phyloP scores from a whole-genome alignment of 2,329 filamentous ascomycete genomes.

The Alternaria rosae region DNA sequence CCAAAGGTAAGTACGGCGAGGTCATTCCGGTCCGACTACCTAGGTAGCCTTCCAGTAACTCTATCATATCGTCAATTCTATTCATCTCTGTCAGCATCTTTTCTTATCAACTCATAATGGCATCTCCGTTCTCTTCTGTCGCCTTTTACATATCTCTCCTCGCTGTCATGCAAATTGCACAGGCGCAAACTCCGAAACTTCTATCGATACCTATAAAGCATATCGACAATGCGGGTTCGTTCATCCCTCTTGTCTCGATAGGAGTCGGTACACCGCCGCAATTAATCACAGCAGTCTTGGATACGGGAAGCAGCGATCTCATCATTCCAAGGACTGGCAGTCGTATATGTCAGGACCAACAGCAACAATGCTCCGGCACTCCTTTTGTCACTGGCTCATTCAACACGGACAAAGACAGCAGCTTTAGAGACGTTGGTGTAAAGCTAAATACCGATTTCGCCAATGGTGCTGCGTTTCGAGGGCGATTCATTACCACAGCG shows the following conservation, averaged over 20 bases:
- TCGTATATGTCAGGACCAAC: not conserved
- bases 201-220: not conserved
- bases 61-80: not conserved
- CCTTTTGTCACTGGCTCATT: not conserved
- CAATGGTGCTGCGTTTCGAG: not conserved
- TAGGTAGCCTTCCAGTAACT: not conserved
- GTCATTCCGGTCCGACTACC: not conserved
- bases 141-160: not conserved
- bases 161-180: not conserved
- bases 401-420: not conserved
- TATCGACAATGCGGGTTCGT: not conserved
- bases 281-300: not conserved
- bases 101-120: not conserved
- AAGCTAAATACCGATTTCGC: not conserved
- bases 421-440: not conserved
- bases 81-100: not conserved
- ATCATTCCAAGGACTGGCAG: not conserved
- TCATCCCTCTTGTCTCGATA: not conserved
- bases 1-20: not conserved
- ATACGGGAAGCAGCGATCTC: not conserved
- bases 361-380: not conserved
- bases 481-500: not conserved
- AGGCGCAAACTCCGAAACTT: not conserved
- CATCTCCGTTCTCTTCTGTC: not conserved
- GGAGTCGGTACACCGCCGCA: not conserved